A percentile compares a stretch with the other conserved stretches of the same genome.
These are phyloP conservation scores for Sechiopsis laciniata DNA, from an alignment of 306 rosid species.

Conservation along the genomic window DNA sequence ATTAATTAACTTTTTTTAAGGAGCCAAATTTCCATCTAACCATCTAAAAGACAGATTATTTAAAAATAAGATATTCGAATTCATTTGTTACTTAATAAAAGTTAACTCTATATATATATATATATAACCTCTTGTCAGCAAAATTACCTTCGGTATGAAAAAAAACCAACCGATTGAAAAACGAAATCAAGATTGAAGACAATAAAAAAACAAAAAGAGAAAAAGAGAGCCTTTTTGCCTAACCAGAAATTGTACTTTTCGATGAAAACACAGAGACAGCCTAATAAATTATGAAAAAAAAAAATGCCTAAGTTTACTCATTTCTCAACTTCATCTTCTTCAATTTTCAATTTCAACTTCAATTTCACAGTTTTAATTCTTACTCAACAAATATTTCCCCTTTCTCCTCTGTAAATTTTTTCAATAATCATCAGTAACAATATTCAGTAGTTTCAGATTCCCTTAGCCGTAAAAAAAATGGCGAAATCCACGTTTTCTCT, in stretches of 20 bases:
- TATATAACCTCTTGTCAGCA: too few relatives aligned
- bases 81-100: too few relatives aligned
- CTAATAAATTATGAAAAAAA: not conserved
- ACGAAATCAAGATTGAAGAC: not conserved
- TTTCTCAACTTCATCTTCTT: not conserved
- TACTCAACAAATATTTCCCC: too few relatives aligned
- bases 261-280: not conserved
- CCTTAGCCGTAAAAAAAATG: constrained; percentile 34
- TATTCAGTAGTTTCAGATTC: not conserved
- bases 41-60: too few relatives aligned
- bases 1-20: too few relatives aligned
- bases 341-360: not conserved
- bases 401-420: too few relatives aligned
- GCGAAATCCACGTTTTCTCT: constrained; percentile 56
- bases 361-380: not conserved
- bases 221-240: not conserved
- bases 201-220: not conserved
- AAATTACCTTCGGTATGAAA: too few relatives aligned
- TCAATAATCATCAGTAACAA: not conserved
- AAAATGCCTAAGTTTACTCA: constrained; percentile 4
- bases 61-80: not conserved
- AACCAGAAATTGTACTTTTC: not conserved
- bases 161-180: too few relatives aligned
- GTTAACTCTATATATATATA: too few relatives aligned
- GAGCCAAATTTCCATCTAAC: too few relatives aligned